Conservation (phyloP, 805 yeast species). For the Starmerella bacillaris region DNA sequence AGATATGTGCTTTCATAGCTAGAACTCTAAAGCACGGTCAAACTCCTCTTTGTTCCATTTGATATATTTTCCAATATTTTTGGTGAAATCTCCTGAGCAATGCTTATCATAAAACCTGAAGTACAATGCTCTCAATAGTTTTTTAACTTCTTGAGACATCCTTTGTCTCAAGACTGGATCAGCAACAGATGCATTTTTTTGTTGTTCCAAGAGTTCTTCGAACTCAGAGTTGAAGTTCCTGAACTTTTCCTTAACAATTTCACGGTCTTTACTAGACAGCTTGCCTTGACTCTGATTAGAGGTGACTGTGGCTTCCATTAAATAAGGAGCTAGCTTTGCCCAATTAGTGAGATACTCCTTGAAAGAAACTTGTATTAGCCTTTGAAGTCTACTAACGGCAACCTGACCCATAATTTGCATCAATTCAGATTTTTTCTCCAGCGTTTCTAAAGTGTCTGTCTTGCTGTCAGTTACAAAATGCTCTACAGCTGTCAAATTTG, state of each 20-base stretch:
- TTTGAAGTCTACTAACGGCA: slow-evolving; percentile 30
- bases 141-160: slow-evolving; percentile 47
- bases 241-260: slow-evolving; percentile 68
- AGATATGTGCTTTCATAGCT: neutral
- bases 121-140: slow-evolving; percentile 63
- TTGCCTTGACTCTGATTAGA: slow-evolving; percentile 23
- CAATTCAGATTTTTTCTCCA: slow-evolving; percentile 28
- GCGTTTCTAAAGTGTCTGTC: slow-evolving; percentile 6
- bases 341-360: slow-evolving; percentile 53
- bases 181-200: slow-evolving; percentile 45
- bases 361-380: slow-evolving; percentile 32
- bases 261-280: slow-evolving; percentile 50
- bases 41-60: slow-evolving; percentile 33
- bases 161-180: slow-evolving; percentile 47
- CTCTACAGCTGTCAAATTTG: slow-evolving; percentile 14
- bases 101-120: slow-evolving; percentile 69
- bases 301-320: slow-evolving; percentile 65
- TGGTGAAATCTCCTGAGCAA: slow-evolving; percentile 48
- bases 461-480: slow-evolving; percentile 12
- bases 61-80: slow-evolving; percentile 51
- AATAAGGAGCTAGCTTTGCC: slow-evolving; percentile 57
- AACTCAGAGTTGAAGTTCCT: slow-evolving; percentile 64
- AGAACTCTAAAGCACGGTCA: slow-evolving; percentile 18
- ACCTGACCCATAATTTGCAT: slow-evolving; percentile 17
- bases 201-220: slow-evolving; percentile 54